Base-by-base conservation (phyloP, 768 basidiomycete genomes). In the Trametes coccinea region DNA sequence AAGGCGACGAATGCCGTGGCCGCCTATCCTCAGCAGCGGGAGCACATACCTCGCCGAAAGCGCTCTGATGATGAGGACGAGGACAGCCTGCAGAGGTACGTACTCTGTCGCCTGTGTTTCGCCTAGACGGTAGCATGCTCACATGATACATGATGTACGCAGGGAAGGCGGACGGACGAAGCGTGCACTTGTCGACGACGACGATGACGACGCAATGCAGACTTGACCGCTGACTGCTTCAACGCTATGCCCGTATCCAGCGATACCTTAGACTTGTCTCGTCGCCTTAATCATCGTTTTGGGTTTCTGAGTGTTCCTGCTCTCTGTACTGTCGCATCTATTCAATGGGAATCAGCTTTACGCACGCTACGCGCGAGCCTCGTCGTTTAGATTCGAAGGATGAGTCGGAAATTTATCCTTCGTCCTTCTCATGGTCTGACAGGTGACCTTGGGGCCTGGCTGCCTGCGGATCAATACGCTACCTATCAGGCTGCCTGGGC, bases 1-100 rank as follows among this genome's bases (percentile, higher is more conserved):
- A 87, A 84, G 67, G 94, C 94, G 8, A 84, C 78, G 57, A 78
- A 84, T 27, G 90, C 90, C 0, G 80, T 93, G 34, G 74, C 78
- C 2, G 89, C 83, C 67, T 86, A 86, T 0, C 64, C 72, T 13
- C 76, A 73, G 53, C 77, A 80, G 55, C 77, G 80, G 54, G 71
- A 77, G 7, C 79, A 80, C 1, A 73, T 81, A 10, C 77, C 83
- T 59, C 73, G 80, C 41, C 83, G 91, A 67, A 93, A 93, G 71
- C 80, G 92, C 40, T 84, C 80, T 22, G 76, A 76, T 14, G 87
- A 90, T 10, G 90, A 90, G 4, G 89, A 90, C 49, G 87, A 88
- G 3, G 89, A 90, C 9, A 83, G 83, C 8, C 53, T 66, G 17
- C 69, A 69, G 43, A 74, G 77, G 79, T 78, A 60, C 27, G 64